Evolutionary conservation across 2,329 filamentous ascomycete genomes (phyloP).

Genomic region (Chaetothyriales sp.): DNA sequence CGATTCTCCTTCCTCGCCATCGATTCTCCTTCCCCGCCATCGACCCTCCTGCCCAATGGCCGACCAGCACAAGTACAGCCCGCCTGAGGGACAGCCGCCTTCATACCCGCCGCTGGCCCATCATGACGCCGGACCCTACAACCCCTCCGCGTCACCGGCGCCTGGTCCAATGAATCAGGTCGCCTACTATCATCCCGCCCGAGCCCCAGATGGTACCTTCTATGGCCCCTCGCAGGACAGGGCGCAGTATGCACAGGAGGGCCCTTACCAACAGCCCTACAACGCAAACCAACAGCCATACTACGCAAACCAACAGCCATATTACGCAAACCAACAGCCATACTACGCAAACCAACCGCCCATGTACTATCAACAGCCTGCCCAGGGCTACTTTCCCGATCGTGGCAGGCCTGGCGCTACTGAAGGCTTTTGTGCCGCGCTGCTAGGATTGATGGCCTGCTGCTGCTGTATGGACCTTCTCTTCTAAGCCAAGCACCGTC

Average conservation of each 20-base stretch:
- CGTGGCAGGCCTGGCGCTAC: conserved; percentile 21
- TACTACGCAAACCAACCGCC: conserved; percentile 7
- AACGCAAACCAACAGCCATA: background rate
- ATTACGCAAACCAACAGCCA: background rate
- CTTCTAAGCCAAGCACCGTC: conserved; percentile 24
- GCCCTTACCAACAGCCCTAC: background rate
- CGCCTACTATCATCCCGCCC: conserved; percentile 8
- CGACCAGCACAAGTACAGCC: conserved; percentile 9
- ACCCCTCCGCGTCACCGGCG: conserved; percentile 3
- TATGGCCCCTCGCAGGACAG: background rate
- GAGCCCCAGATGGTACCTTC: conserved; percentile 9
- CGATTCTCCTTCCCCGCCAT: too few species aligned
- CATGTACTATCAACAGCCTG: conserved; percentile 23
- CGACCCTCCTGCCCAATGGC: background rate
- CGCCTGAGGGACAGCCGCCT: conserved; percentile 11
- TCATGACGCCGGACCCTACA: conserved; percentile 17
- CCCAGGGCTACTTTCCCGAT: conserved; percentile 26
- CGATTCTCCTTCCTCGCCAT: background rate
- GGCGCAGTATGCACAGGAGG: background rate
- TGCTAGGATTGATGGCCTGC: conserved; percentile 34
- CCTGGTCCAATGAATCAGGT: conserved; percentile 4
- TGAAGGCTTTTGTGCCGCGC: conserved; percentile 29
- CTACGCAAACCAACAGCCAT: conserved; percentile 1
- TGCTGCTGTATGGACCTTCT: conserved; percentile 41
- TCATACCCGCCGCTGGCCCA: conserved; percentile 10